These are phyloP conservation scores for Sugiyamaella lignohabitans DNA, from an alignment of 805 yeast genomes.

Conservation along the genomic window DNA sequence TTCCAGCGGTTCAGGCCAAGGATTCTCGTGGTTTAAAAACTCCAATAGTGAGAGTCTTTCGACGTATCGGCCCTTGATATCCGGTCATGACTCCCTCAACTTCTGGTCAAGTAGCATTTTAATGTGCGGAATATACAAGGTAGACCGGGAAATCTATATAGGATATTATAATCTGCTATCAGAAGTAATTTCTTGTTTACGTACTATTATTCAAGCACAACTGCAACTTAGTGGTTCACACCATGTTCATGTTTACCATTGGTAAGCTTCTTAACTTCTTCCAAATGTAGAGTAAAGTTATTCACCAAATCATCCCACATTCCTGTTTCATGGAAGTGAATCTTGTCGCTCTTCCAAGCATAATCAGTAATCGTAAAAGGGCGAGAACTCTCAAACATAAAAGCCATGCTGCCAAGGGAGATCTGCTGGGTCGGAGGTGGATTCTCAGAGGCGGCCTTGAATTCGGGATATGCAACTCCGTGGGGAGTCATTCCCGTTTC, in stretches of 20 bases:
- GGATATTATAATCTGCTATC: no score
- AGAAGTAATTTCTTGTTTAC: no score
- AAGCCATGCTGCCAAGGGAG: slow-evolving; percentile 25
- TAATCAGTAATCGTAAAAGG: neutral
- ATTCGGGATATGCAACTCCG: slow-evolving; percentile 26
- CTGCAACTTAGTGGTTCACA: neutral
- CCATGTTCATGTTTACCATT: neutral
- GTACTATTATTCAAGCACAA: no score
- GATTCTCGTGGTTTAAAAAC: no score
- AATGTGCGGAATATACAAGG: no score
- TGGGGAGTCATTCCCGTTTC: slow-evolving; percentile 28
- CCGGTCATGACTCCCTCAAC: no score
- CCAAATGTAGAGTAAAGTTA: slow-evolving; percentile 1
- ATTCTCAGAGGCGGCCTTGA: slow-evolving; percentile 21
- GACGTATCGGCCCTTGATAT: no score
- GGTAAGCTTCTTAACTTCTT: slow-evolving; percentile 6
- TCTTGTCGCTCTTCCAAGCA: neutral
- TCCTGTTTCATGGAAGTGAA: neutral
- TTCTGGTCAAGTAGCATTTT: no score
- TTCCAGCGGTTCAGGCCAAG: no score
- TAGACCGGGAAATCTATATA: no score
- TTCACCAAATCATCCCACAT: slow-evolving; percentile 2
- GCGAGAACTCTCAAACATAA: slow-evolving; percentile 25
- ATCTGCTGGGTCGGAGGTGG: slow-evolving; percentile 20
- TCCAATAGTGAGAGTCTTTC: no score